Evolutionary conservation across 2,329 filamentous ascomycete genomes (phyloP), one percentile per base, ranked within the genome.

Genomic region (Pezicula rhizophila): DNA sequence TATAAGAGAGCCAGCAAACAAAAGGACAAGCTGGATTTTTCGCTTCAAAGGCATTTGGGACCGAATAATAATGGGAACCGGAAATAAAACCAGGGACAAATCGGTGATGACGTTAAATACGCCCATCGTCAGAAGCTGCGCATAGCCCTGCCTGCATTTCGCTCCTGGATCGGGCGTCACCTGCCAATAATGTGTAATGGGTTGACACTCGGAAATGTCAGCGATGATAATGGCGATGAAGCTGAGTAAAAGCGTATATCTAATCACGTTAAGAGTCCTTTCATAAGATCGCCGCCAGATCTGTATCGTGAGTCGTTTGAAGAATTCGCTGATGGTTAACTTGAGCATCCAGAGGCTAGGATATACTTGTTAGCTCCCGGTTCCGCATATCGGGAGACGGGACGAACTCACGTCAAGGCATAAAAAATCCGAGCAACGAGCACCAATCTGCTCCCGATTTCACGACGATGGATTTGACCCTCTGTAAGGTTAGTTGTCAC

Each of bases 291-390:
- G 78, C 53, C 85, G 82, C 87, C 91, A 96, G 49, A 88, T 87
- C 41, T 85, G 82, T 47, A 82, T 82, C 2, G 89, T 93, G 46
- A 97, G 78, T 48, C 92, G 85, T 64, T 86, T 87, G 57, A 97
- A 84, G 62, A 96, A 97, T 65, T 96, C 91, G 52, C 91, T 85
- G 49, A 97, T 85, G 33, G 91, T 89, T 60, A 85, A 80, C 67
- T 97, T 99, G 55, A 93, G 82, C 57, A 86, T 85, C 93, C 93
- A 99, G 51, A 97, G 82, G 59, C 89, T 95, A 61, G 10, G 31
- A 44, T 43, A 47, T 39, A 52, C 53, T 51, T 51, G 55, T 45
- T 5, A 35, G 28, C 45, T 40, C 34, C 34, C 18, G 48, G 26
- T 8, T 23, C 43, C 8, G 18, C 38, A 43, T 25, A 47, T 28